Conservation (phyloP, 371 early-diverging fungal genomes). For the Rhizopus arrhizus region DNA sequence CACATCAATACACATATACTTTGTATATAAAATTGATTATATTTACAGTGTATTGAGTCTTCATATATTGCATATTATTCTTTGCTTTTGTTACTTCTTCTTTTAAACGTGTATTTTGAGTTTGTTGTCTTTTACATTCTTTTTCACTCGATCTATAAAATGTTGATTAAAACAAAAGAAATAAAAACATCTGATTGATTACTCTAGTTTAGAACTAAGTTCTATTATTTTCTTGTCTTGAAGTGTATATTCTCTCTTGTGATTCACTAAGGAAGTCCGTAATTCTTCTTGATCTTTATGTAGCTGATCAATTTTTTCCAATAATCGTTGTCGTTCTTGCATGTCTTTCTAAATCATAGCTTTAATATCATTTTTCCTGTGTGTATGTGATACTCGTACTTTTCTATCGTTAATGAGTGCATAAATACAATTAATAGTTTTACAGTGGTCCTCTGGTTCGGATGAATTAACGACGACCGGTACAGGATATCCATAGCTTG, state of each 20-base stretch:
- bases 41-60: constrained; percentile 51
- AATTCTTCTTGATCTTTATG: constrained; percentile 14
- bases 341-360: constrained; percentile 19
- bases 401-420: constrained; percentile 40
- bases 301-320: constrained; percentile 13
- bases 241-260: constrained; percentile 4
- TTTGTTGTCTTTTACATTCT: constrained; percentile 18
- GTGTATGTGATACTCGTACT: constrained; percentile 15
- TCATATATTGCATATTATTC: constrained; percentile 49
- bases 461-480: constrained; percentile 40
- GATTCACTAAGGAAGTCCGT: constrained; percentile 11
- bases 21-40: background rate
- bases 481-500: constrained; percentile 46
- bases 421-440: constrained; percentile 45
- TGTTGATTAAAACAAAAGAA: background rate
- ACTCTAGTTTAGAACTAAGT: constrained; percentile 25
- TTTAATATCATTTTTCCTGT: background rate
- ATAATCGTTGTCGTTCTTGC: constrained; percentile 11
- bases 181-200: background rate
- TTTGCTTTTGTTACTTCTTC: constrained; percentile 47
- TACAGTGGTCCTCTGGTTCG: constrained; percentile 34
- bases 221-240: constrained; percentile 11
- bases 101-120: constrained; percentile 29
- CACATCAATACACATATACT: background rate
- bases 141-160: constrained; percentile 22